Evolutionary conservation across 371 early-diverging fungal genomes (phyloP).

Genomic region (Actinomortierella wolfii): DNA sequence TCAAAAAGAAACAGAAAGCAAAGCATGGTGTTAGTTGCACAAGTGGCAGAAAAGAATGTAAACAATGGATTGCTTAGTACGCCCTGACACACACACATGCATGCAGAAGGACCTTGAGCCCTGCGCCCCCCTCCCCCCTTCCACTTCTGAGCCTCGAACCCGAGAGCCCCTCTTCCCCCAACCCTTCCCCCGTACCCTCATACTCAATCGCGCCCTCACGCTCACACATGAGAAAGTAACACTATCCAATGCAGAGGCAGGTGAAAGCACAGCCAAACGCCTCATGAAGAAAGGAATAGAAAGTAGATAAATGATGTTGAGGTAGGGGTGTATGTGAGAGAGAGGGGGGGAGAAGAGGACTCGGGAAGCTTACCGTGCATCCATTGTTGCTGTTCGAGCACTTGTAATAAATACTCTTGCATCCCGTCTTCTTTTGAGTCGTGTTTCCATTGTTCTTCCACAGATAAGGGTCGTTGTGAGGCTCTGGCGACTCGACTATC

Average conservation of each 20-base stretch:
- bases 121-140: too few relatives aligned
- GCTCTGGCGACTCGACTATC: slow-evolving; percentile 67
- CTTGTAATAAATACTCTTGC: slow-evolving; percentile 66
- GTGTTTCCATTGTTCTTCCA: slow-evolving; percentile 73
- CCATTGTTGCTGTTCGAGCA: slow-evolving; percentile 47
- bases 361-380: slow-evolving; percentile 17
- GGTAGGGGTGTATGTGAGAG: background rate
- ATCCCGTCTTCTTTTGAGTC: slow-evolving; percentile 66
- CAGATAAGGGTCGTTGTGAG: slow-evolving; percentile 58
- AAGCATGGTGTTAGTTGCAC: too few relatives aligned
- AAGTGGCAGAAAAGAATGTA: too few relatives aligned
- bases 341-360: background rate
- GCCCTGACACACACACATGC: too few relatives aligned
- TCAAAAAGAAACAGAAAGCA: slow-evolving; percentile 14
- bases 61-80: too few relatives aligned
- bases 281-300: background rate
- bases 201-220: too few relatives aligned
- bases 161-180: too few relatives aligned
- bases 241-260: background rate
- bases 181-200: too few relatives aligned
- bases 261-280: background rate
- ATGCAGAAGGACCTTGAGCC: too few relatives aligned
- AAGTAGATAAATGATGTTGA: background rate
- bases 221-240: too few relatives aligned
- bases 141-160: too few relatives aligned